Conservation (phyloP, 192 early-diverging fungal genomes). For the Podila epigama region DNA sequence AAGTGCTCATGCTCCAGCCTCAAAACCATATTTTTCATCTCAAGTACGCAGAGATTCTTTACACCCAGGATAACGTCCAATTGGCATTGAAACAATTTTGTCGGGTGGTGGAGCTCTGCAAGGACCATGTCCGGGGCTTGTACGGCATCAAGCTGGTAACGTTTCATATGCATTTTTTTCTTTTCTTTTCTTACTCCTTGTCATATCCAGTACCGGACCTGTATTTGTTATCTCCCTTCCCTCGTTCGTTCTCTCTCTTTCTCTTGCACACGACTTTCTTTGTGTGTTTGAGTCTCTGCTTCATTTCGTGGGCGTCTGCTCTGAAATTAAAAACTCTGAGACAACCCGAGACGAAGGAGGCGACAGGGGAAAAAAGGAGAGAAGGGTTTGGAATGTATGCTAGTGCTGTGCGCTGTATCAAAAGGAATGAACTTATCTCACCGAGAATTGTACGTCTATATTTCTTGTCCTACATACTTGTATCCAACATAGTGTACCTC, state of each 20-base stretch:
- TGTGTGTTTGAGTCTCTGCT: too few relatives aligned
- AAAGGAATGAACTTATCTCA: too few relatives aligned
- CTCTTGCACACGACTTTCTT: too few relatives aligned
- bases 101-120: slow-evolving; percentile 85
- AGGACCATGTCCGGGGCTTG: slow-evolving; percentile 85
- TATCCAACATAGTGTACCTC: slow-evolving; percentile 29
- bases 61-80: slow-evolving; percentile 69
- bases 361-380: too few relatives aligned
- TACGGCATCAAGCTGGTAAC: slow-evolving; percentile 84
- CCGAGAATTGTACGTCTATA: too few relatives aligned
- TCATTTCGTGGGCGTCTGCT: not conserved
- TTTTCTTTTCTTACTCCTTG: not conserved
- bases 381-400: too few relatives aligned
- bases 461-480: not conserved
- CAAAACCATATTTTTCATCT: slow-evolving; percentile 85
- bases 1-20: slow-evolving; percentile 89
- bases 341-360: too few relatives aligned
- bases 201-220: not conserved
- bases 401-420: too few relatives aligned
- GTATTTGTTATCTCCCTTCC: not conserved
- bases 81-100: slow-evolving; percentile 90
- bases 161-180: not conserved
- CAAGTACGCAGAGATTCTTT: slow-evolving; percentile 90
- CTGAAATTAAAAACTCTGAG: not conserved
- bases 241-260: too few relatives aligned